A percentile compares a stretch with the other conserved stretches of the same genome.
phyloP scores from a whole-genome alignment of 495 filamentous ascomycete genomes.

The Talaromyces nanjingensis region DNA sequence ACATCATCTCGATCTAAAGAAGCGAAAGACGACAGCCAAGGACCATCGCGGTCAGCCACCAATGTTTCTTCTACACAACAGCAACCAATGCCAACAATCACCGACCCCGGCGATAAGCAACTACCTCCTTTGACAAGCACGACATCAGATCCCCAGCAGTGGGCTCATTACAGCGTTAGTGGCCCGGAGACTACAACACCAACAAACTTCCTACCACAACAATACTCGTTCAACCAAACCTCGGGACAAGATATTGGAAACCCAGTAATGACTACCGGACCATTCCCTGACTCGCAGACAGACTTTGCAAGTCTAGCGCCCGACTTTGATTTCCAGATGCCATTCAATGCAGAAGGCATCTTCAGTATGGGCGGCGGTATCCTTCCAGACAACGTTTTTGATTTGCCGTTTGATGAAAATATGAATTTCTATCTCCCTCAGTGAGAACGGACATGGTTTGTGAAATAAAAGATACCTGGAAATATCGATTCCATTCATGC shows the following conservation, averaged over 20 bases:
- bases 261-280: slow-evolving; percentile 11
- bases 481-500: background rate
- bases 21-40: background rate
- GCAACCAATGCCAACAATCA: background rate
- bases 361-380: slow-evolving; percentile 25
- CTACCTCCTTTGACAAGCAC: background rate
- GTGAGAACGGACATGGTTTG: background rate
- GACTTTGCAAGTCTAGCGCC: slow-evolving; percentile 16
- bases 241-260: slow-evolving; percentile 14
- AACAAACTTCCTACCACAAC: slow-evolving; percentile 2
- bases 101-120: background rate
- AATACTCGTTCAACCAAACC: background rate
- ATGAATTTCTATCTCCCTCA: slow-evolving; percentile 16
- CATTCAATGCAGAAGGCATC: slow-evolving; percentile 23
- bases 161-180: slow-evolving; percentile 13
- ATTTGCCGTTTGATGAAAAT: slow-evolving; percentile 20
- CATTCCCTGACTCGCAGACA: slow-evolving; percentile 4
- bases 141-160: slow-evolving; percentile 12
- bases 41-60: slow-evolving; percentile 7
- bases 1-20: slow-evolving; percentile 8
- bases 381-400: slow-evolving; percentile 31
- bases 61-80: slow-evolving; percentile 7
- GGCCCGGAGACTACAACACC: slow-evolving; percentile 1
- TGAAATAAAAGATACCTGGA: background rate
- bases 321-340: slow-evolving; percentile 22